Conservation (phyloP, 2,329 filamentous ascomycete genomes). For the Epichloe hybrida region DNA sequence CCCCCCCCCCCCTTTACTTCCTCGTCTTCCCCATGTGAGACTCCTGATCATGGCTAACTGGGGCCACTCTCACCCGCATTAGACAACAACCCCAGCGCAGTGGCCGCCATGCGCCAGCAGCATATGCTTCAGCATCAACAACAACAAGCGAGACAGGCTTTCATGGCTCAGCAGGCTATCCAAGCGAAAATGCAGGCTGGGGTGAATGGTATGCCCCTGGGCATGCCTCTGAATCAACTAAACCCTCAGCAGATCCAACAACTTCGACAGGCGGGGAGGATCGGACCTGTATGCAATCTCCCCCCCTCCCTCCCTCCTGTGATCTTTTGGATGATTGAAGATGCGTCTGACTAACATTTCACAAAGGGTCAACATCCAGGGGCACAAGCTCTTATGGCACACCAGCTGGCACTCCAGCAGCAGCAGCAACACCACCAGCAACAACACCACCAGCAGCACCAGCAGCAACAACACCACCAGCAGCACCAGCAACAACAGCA, state of each 20-base stretch:
- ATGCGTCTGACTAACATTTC: too few species aligned
- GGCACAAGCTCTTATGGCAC: too few species aligned
- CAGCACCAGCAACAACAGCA: conserved; percentile 28
- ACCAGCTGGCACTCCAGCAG: conserved; percentile 12
- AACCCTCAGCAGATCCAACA: conserved; percentile 38
- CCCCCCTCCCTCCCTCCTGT: neutral
- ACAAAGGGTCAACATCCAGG: too few species aligned
- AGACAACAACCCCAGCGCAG: conserved; percentile 24
- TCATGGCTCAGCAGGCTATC: conserved; percentile 42
- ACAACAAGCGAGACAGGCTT: conserved; percentile 34
- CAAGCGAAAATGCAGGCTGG: conserved; percentile 35
- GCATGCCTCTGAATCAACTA: conserved; percentile 34
- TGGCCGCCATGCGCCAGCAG: conserved; percentile 37
- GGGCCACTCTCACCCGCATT: conserved; percentile 1
- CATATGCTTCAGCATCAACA: conserved; percentile 45
- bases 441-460: conserved; percentile 29
- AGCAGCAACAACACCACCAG: conserved; percentile 10
- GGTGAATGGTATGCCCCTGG: conserved; percentile 34
- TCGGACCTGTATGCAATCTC: conserved; percentile 26
- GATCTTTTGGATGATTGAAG: too few species aligned
- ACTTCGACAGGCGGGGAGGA: conserved; percentile 28
- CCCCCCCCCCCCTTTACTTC: neutral
- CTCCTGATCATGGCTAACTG: neutral
- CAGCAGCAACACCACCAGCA: conserved; percentile 27
- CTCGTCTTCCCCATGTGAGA: neutral